Evolutionary conservation across 805 yeast species (phyloP).

Genomic region (Nakazawaea molendinolei): DNA sequence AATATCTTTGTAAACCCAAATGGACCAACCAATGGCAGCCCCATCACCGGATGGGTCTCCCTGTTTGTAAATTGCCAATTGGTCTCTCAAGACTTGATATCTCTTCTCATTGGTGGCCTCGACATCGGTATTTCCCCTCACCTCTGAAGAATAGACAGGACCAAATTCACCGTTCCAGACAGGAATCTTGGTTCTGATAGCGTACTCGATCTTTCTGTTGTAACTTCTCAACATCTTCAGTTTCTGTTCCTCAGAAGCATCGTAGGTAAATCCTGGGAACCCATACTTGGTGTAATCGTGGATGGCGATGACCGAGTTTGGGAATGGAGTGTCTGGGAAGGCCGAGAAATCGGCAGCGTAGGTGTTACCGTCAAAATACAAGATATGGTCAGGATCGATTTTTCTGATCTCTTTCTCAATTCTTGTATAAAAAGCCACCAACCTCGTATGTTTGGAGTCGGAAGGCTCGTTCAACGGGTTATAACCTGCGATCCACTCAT

Average conservation of each 20-base stretch:
- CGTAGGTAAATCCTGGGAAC: constrained; percentile 35
- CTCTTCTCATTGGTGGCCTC: constrained; percentile 32
- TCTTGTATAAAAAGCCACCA: constrained; percentile 31
- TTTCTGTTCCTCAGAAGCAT: constrained; percentile 29
- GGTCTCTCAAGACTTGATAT: constrained; percentile 37
- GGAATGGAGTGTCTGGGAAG: constrained; percentile 32
- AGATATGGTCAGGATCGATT: constrained; percentile 42
- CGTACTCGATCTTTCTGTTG: constrained; percentile 36
- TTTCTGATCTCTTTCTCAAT: constrained; percentile 33
- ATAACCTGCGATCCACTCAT: constrained; percentile 47
- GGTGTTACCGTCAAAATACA: constrained; percentile 44
- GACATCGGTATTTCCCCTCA: constrained; percentile 33
- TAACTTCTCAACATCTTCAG: constrained; percentile 31
- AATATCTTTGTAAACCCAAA: constrained; percentile 48
- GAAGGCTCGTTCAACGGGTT: constrained; percentile 50
- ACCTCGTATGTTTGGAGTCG: constrained; percentile 33
- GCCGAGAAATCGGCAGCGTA: constrained; percentile 44
- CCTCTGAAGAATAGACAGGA: constrained; percentile 38
- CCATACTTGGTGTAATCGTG: constrained; percentile 42
- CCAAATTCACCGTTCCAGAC: constrained; percentile 53
- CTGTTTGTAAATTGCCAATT: constrained; percentile 33
- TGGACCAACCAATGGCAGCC: constrained; percentile 41
- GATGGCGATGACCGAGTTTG: constrained; percentile 42
- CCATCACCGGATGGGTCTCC: constrained; percentile 45
- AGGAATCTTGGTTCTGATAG: constrained; percentile 33